Conservation (phyloP, 2,329 filamentous ascomycete species). For the Verticillium albo-atrum region DNA sequence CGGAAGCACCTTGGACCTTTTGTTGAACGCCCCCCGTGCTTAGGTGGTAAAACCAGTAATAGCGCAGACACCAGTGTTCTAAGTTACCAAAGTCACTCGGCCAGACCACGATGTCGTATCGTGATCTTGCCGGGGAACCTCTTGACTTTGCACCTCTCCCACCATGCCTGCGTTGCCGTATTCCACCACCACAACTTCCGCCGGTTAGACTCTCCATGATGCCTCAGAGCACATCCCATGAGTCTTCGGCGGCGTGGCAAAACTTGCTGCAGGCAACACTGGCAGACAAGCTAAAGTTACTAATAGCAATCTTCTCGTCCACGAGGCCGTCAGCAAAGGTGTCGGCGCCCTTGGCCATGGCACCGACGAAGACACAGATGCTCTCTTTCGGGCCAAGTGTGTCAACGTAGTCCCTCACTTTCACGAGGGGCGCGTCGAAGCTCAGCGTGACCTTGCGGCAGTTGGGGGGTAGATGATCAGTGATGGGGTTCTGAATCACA, state of each 20-base stretch:
- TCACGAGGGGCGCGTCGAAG: conserved; percentile 85
- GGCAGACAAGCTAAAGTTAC: conserved; percentile 94
- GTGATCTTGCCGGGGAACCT: neutral
- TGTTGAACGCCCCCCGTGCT: conserved; percentile 73
- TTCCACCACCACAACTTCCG: conserved; percentile 10
- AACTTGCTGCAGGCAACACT: conserved; percentile 99
- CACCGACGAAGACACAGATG: conserved; percentile 95
- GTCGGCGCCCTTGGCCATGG: conserved; percentile 96
- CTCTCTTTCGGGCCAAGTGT: conserved; percentile 78
- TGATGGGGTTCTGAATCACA: conserved; percentile 97
- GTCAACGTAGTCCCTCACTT: conserved; percentile 84
- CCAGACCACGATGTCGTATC: conserved; percentile 3
- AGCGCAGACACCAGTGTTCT: conserved; percentile 41
- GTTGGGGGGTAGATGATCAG: conserved; percentile 91
- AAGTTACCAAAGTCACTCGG: conserved; percentile 27
- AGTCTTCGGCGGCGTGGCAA: conserved; percentile 95
- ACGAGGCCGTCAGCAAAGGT: conserved; percentile 93
- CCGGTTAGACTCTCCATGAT: conserved; percentile 4
- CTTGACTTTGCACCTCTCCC: neutral
- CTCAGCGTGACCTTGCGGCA: conserved; percentile 97
- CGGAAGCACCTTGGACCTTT: conserved; percentile 62
- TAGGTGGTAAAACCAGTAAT: conserved; percentile 83
- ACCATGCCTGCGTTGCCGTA: neutral
- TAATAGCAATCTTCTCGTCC: conserved; percentile 96
- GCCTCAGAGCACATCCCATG: conserved; percentile 82